Percentiles rank a stretch among this genome's conserved stretches.
Evolutionary conservation across 176 grass and related monocot genomes (phyloP).

Genomic region (Paspalum vaginatum): DNA sequence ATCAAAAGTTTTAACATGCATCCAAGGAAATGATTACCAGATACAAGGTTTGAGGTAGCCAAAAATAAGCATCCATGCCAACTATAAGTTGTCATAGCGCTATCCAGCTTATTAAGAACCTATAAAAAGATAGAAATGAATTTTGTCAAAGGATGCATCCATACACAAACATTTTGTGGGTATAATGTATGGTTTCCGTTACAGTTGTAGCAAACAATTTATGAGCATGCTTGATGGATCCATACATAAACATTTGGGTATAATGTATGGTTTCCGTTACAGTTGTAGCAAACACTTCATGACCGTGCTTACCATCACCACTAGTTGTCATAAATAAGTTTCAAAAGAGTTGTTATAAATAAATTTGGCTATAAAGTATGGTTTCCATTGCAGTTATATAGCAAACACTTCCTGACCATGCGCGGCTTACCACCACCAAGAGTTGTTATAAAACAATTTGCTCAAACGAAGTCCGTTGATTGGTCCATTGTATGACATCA

Average conservation of each 20-base stretch:
- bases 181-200: background rate
- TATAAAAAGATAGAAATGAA: background rate
- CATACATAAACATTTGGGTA: background rate
- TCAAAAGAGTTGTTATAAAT: no score
- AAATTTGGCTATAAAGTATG: no score
- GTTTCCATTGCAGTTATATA: no score
- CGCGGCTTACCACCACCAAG: no score
- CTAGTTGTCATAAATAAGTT: background rate
- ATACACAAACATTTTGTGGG: background rate
- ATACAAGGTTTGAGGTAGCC: background rate
- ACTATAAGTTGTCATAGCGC: background rate
- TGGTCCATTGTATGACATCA: background rate
- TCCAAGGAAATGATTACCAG: background rate
- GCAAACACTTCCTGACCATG: no score
- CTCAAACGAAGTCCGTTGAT: background rate
- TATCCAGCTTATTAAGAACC: slow-evolving; percentile 3
- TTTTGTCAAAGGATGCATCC: slow-evolving; percentile 13
- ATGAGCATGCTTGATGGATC: slow-evolving; percentile 17
- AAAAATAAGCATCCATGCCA: background rate
- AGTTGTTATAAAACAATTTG: background rate
- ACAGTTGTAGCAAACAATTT: background rate
- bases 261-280: background rate
- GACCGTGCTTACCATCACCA: slow-evolving; percentile 16
- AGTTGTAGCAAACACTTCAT: background rate
- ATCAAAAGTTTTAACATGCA: background rate